Evolutionary conservation across 208 protist species (phyloP), one percentile per base, ranked within the genome.

Genomic region (Leishmania aethiopica): DNA sequence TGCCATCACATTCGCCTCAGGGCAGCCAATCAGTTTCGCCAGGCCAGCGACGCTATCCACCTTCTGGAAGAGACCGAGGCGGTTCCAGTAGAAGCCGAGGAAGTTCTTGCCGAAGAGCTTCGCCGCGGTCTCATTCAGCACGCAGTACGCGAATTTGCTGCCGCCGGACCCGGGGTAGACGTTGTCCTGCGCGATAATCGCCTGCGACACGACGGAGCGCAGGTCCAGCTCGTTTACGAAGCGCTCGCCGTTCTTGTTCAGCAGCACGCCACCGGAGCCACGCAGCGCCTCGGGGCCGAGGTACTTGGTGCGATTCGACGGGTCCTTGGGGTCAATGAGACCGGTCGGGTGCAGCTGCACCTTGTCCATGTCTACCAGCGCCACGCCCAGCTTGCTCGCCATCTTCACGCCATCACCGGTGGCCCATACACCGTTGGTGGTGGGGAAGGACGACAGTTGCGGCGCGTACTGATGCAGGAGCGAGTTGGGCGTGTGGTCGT

Each of bases 331-430:
- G 83, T 99, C 88, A 25, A 99, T 74, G 42, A 99, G 96, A n/a
- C 95, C 97, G 42, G 98, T 99, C 40, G 98, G 98, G 81, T 99
- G 98, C 35, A 99, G 86, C 85, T 98, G 95, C 75, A 99, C 95
- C 86, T 98, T 92, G 84, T 98, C 96, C 95, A 99, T 98, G 83
- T 99, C 93, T 42, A 98, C 91, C 64, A 97, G 83, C 35, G 80
- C 81, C 22, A 89, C 96, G 55, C 93, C 94, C 59, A 98, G 80
- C 40, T 89, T 73, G 49, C 86, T 83, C 2, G 91, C 93, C 70
- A 92, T 89, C 85, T 94, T 95, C 4, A 96, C 92, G 66, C 93
- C 93, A 75, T 97, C 94, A 78, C 95, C 95, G 4, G 89, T 95
- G 57, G 94, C 89, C 80, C 81, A 97, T 19, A 88, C 72, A n/a